Evolutionary conservation across 164 flowering plant species (phyloP).

Genomic region (Annona squamosa): DNA sequence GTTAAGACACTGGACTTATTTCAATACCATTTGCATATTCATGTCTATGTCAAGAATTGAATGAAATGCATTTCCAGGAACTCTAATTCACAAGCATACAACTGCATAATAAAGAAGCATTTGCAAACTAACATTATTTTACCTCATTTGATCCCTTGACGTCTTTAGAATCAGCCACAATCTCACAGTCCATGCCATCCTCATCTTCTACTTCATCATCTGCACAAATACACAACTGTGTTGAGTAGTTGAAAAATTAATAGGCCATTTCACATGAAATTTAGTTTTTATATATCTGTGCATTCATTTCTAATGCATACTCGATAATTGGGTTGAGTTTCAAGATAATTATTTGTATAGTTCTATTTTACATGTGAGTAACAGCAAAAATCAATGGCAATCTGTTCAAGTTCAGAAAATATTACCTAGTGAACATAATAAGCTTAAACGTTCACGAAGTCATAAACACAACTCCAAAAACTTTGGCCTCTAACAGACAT

Average conservation of each 20-base stretch:
- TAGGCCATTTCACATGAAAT: neutral
- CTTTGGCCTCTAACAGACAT: neutral
- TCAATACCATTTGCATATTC: neutral
- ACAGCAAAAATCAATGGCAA: neutral
- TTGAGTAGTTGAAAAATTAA: neutral
- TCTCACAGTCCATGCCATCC: constrained; percentile 2
- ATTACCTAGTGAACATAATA: neutral
- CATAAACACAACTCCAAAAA: neutral
- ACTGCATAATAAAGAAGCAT: neutral
- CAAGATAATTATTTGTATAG: neutral
- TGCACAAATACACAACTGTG: neutral
- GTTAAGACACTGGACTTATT: too few relatives aligned
- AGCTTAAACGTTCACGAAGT: neutral
- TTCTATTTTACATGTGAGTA: neutral
- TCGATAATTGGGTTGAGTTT: neutral
- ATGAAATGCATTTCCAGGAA: neutral
- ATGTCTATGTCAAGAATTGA: neutral
- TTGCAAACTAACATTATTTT: constrained; percentile 7
- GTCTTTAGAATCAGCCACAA: constrained; percentile 9
- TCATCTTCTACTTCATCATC: constrained; percentile 12
- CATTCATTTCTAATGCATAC: neutral
- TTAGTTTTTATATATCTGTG: neutral
- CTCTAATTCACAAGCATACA: neutral
- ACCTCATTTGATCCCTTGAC: constrained; percentile 10
- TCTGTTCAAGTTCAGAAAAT: too few relatives aligned